Percentiles rank a stretch among this genome's conserved stretches.
These are phyloP conservation scores for Epichloe gansuensis DNA, from an alignment of 2,329 filamentous ascomycete species.

Conservation along the genomic window DNA sequence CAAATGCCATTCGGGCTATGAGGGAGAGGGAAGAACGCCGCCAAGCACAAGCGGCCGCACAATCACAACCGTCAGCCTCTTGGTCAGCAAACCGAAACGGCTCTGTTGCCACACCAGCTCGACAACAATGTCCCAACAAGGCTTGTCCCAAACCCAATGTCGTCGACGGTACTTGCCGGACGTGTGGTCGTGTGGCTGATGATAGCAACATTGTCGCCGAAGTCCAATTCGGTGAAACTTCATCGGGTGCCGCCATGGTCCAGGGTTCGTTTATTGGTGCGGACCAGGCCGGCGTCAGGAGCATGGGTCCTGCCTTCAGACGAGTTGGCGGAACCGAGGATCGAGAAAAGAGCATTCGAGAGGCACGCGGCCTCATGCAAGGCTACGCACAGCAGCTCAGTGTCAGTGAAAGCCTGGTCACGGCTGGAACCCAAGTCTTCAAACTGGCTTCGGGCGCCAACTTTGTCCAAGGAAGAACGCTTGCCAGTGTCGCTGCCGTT, in stretches of 20 bases:
- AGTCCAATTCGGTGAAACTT: constrained; percentile 78
- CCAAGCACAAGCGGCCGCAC: constrained; percentile 17
- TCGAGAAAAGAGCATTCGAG: constrained; percentile 46
- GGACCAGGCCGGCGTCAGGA: constrained; percentile 68
- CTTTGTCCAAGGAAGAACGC: constrained; percentile 75
- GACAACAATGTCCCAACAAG: constrained; percentile 43
- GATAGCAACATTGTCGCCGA: constrained; percentile 87
- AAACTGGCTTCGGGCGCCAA: constrained; percentile 62
- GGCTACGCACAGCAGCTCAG: constrained; percentile 48
- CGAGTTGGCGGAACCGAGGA: constrained; percentile 45
- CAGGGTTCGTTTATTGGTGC: constrained; percentile 81
- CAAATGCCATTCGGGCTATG: constrained; percentile 38
- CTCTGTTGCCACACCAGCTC: constrained; percentile 21
- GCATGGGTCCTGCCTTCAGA: constrained; percentile 48
- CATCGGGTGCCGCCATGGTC: constrained; percentile 74
- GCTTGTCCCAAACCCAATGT: constrained; percentile 48
- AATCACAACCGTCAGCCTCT: constrained; percentile 13
- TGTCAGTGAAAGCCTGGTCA: constrained; percentile 48
- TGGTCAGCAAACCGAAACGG: constrained; percentile 16
- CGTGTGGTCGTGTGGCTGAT: constrained; percentile 73
- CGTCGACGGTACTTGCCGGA: constrained; percentile 59
- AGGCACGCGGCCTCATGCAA: constrained; percentile 45
- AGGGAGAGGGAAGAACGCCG: constrained; percentile 37
- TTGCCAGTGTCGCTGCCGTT: constrained; percentile 76
- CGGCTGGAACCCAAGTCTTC: constrained; percentile 59